Conservation (phyloP, 805 yeast species). For the Yarrowia deformans region DNA sequence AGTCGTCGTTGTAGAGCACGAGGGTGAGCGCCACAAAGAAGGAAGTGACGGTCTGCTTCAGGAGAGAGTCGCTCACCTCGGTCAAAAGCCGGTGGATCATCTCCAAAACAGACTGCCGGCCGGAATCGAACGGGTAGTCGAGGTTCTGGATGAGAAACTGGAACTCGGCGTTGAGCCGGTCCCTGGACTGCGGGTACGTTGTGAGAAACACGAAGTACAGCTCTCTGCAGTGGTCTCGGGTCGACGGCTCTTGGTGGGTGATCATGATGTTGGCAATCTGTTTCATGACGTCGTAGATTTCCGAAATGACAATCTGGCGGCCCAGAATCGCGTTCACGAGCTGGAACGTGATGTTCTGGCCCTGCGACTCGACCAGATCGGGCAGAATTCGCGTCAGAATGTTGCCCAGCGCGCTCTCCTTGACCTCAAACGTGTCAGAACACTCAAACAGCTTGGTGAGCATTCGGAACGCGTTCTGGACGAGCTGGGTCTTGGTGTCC, state of each 20-base stretch:
- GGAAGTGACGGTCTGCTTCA: constrained; percentile 59
- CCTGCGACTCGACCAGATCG: constrained; percentile 87
- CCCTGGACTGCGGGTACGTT: constrained; percentile 94
- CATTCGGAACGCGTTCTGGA: constrained; percentile 79
- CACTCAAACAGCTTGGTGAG: constrained; percentile 75
- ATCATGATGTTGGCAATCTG: constrained; percentile 83
- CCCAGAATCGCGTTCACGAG: constrained; percentile 80
- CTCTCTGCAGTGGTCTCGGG: constrained; percentile 83
- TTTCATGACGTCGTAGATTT: constrained; percentile 88
- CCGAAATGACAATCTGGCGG: constrained; percentile 79
- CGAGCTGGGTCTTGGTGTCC: constrained; percentile 75
- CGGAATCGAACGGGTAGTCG: constrained; percentile 82
- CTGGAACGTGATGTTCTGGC: constrained; percentile 86
- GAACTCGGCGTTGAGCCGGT: constrained; percentile 82
- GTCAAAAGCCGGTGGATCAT: constrained; percentile 72
- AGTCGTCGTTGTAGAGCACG: constrained; percentile 77
- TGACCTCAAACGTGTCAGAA: constrained; percentile 67
- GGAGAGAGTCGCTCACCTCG: constrained; percentile 66
- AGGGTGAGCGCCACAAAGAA: constrained; percentile 84
- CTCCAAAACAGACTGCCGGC: constrained; percentile 91
- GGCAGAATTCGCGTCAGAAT: constrained; percentile 76
- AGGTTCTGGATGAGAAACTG: constrained; percentile 80
- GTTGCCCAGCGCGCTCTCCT: constrained; percentile 75
- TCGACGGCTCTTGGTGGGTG: constrained; percentile 82
- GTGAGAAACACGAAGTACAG: constrained; percentile 83